phyloP scores from a whole-genome alignment of 1,139 yeast species.

The Yamadazyma sp. region DNA sequence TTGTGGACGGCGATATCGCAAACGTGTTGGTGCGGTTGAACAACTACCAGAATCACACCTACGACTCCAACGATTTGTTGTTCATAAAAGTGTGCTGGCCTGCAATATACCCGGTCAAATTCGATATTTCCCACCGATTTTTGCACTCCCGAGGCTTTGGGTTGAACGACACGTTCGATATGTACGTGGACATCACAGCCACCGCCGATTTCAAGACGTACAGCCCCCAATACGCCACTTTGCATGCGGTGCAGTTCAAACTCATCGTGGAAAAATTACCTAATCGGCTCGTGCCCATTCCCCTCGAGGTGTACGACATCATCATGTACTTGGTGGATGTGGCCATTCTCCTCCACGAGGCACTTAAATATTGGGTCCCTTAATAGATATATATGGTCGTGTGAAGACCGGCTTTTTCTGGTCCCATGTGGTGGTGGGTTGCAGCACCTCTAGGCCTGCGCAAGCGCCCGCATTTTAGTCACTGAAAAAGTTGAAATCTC shows the following conservation, averaged over 20 bases:
- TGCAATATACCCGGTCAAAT: conserved; percentile 36
- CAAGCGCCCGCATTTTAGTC: background rate
- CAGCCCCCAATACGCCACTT: conserved; percentile 14
- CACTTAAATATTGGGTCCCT: background rate
- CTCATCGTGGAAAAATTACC: conserved; percentile 36
- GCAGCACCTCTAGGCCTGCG: background rate
- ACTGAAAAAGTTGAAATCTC: background rate
- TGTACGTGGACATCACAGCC: conserved; percentile 30
- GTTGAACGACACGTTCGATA: conserved; percentile 21
- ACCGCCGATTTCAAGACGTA: conserved; percentile 27
- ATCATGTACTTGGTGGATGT: conserved; percentile 33
- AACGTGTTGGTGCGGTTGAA: conserved; percentile 21
- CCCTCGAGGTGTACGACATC: conserved; percentile 37
- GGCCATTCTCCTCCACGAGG: conserved; percentile 17
- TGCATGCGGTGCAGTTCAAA: conserved; percentile 24
- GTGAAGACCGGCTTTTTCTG: background rate
- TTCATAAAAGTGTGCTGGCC: conserved; percentile 48
- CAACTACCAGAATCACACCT: conserved; percentile 31
- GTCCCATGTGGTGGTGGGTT: background rate
- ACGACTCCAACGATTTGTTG: conserved; percentile 30
- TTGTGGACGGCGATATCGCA: background rate
- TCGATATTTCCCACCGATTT: conserved; percentile 25
- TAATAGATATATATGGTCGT: background rate
- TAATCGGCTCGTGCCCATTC: conserved; percentile 31
- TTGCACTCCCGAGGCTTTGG: conserved; percentile 14